A percentile compares a stretch with the other conserved stretches of the same genome.
Evolutionary conservation across 2,329 filamentous ascomycete species (phyloP).

Genomic region (Atkinsonella texensis): DNA sequence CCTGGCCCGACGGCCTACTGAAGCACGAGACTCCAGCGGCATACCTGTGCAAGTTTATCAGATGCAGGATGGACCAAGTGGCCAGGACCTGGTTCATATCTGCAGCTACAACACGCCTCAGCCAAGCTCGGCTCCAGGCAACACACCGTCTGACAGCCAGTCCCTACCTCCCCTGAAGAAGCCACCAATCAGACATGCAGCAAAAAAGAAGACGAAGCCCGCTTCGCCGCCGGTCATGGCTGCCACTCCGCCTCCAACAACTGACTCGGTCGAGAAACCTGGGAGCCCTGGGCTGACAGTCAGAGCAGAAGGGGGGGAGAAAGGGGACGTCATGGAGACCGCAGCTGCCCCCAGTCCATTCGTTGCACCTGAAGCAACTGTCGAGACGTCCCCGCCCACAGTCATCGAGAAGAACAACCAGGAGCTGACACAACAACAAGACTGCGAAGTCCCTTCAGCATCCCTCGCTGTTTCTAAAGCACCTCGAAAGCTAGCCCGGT

Average conservation of each 20-base stretch:
- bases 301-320: constrained; percentile 1
- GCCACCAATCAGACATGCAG: constrained; percentile 8
- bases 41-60: constrained; percentile 33
- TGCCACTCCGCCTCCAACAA: constrained; percentile 28
- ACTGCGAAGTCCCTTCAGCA: not conserved
- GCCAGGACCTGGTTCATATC: constrained; percentile 24
- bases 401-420: not conserved
- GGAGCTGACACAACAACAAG: not conserved
- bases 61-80: constrained; percentile 23
- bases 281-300: constrained; percentile 14
- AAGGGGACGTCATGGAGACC: not conserved
- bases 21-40: constrained; percentile 23
- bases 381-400: not conserved
- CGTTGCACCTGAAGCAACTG: constrained; percentile 1
- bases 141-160: constrained; percentile 8
- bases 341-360: constrained; percentile 5
- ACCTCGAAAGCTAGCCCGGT: constrained; percentile 20
- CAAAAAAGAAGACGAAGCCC: constrained; percentile 11
- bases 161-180: constrained; percentile 15
- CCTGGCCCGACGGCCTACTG: constrained; percentile 11
- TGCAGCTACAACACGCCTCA: constrained; percentile 20
- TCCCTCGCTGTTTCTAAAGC: not conserved
- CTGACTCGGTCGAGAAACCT: constrained; percentile 23
- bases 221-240: constrained; percentile 16
- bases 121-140: constrained; percentile 7